Evolutionary conservation across 306 rosid species (phyloP).

Genomic region (Inga laurina): DNA sequence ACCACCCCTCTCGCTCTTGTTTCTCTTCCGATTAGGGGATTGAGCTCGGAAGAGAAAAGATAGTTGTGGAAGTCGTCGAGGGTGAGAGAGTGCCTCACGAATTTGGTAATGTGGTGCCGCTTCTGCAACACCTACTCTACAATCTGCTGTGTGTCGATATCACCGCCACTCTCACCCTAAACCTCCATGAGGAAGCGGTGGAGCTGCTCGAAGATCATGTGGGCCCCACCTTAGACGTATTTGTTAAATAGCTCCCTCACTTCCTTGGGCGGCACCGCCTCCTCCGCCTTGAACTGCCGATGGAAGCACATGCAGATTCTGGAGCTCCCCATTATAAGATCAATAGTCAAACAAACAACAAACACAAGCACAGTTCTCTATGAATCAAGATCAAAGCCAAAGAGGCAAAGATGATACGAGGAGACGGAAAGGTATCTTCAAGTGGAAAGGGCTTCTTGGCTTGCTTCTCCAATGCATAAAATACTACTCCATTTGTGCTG

Average conservation of each 20-base stretch:
- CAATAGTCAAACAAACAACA: not conserved
- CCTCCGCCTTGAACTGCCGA: conserved; percentile 50
- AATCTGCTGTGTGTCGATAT: conserved; percentile 31
- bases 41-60: conserved; percentile 55
- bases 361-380: not conserved
- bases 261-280: conserved; percentile 51
- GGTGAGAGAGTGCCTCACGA: conserved; percentile 46
- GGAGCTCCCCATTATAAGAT: conserved; percentile 49
- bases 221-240: conserved; percentile 52
- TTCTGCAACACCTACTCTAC: conserved; percentile 54
- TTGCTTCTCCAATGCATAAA: not conserved
- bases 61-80: conserved; percentile 48
- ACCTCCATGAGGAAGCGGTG: conserved; percentile 46
- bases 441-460: too few relatives aligned
- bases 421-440: not conserved
- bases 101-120: conserved; percentile 51
- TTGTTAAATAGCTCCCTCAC: conserved; percentile 39
- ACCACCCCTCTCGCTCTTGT: too few relatives aligned
- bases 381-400: not conserved
- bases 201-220: conserved; percentile 59
- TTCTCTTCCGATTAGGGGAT: conserved; percentile 29
- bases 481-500: not conserved
- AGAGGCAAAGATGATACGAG: not conserved
- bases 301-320: conserved; percentile 65
- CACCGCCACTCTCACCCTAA: conserved; percentile 41